Base-by-base conservation (phyloP, 1,284 basidiomycete genomes). In the Papiliotrema fonsecae region DNA sequence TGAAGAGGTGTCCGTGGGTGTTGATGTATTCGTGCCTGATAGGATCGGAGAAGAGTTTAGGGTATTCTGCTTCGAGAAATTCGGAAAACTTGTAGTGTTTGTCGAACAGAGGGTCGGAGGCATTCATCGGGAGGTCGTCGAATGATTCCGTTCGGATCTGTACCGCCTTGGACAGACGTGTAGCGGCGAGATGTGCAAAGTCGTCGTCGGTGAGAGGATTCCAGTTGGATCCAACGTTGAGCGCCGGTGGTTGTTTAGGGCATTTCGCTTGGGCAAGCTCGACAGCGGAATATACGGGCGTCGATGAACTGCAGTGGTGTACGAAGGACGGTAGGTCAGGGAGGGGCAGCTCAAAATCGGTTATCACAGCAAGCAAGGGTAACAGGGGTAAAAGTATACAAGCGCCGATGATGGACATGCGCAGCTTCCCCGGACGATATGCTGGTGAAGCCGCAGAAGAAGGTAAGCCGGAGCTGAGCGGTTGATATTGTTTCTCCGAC, bases 1-100 rank as follows among this genome's bases (percentile, higher is more conserved):
- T 76, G 53, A 74, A 74, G 7, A 77, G 56, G 24, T 77, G 66
- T 0, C 58, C 76, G 40, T 75, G 73, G 25, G 62, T 70, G 51
- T 76, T 75, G 44, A 78, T 61, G 22, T 57, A 62, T 39, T 76
- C 74, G 50, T 76, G 69, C 26, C 65, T 47, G 25, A 77, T 56
- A 2, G 49, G 56, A 1, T 52, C 47, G 37, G 63, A 56, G 37
- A 68, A 76, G 21, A 65, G 49, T 37, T 55, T 57, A 1, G 76
- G 72, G 53, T 67, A 77, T 30, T 76, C 71, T 19, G 47, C 34
- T 42, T 72, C 60, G 46, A 78, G 60, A 57, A 70, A 76, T 22
- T 64, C 34, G 28, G 70, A 65, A 32, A 77, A 72, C 22, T 62
- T 57, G 43, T 50, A 60, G 31, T 75, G 67, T 13, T 65, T 65